Percentiles rank a stretch among this genome's conserved stretches.
phyloP scores from a whole-genome alignment of 768 basidiomycete species.

The Podaxis mareebaensis region DNA sequence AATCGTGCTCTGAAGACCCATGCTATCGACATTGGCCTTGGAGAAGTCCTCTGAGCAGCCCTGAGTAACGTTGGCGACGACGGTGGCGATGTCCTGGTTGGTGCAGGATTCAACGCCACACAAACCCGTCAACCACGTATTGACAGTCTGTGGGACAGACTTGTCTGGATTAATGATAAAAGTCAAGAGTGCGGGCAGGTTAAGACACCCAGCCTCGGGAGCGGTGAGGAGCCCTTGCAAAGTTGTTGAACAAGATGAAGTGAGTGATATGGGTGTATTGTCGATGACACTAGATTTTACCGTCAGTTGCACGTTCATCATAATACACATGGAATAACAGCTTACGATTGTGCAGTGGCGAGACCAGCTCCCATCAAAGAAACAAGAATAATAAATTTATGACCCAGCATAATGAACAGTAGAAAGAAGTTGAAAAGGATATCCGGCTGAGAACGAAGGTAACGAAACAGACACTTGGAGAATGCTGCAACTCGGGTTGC shows the following conservation, averaged over 20 bases:
- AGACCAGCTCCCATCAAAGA: slow-evolving; percentile 27
- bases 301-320: slow-evolving; percentile 8
- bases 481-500: background rate
- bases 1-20: slow-evolving; percentile 6
- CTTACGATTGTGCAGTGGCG: slow-evolving; percentile 46
- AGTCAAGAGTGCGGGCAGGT: slow-evolving; percentile 41
- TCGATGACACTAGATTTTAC: background rate
- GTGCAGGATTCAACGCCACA: slow-evolving; percentile 55
- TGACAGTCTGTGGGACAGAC: slow-evolving; percentile 49
- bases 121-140: slow-evolving; percentile 61
- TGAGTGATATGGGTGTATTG: slow-evolving; percentile 35
- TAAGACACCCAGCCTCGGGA: slow-evolving; percentile 51
- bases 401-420: slow-evolving; percentile 14
- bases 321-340: slow-evolving; percentile 7
- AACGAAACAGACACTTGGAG: background rate
- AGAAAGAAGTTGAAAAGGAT: background rate
- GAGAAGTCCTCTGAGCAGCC: slow-evolving; percentile 45
- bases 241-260: slow-evolving; percentile 48
- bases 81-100: slow-evolving; percentile 55
- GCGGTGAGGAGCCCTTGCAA: slow-evolving; percentile 43
- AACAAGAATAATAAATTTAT: slow-evolving; percentile 27
- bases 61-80: slow-evolving; percentile 53
- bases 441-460: too few relatives aligned
- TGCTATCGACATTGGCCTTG: slow-evolving; percentile 42
- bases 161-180: slow-evolving; percentile 28